Conservation (phyloP, 1,284 basidiomycete genomes). For the Meira miltonrushii region DNA sequence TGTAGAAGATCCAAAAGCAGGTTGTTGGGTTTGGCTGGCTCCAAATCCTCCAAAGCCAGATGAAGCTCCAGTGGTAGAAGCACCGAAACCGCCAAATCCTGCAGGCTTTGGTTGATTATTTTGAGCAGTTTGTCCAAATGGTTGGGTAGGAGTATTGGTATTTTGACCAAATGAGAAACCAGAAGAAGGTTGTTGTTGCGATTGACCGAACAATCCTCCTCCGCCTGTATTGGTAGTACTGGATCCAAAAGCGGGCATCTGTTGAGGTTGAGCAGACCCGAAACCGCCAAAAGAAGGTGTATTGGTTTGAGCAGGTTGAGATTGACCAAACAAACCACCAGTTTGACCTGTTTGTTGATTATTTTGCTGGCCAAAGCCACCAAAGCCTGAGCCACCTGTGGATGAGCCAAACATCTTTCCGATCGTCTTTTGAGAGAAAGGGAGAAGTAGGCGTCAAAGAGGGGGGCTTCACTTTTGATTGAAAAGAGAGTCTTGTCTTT, state of each 20-base stretch:
- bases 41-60: constrained; percentile 32
- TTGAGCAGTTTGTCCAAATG: constrained; percentile 29
- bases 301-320: constrained; percentile 22
- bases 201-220: constrained; percentile 9
- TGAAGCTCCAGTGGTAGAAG: constrained; percentile 11
- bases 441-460: neutral
- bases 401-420: constrained; percentile 12
- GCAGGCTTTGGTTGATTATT: constrained; percentile 20
- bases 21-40: constrained; percentile 12
- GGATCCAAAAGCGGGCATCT: no score
- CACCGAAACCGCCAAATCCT: constrained; percentile 40
- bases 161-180: constrained; percentile 37
- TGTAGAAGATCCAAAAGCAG: constrained; percentile 1
- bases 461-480: no score
- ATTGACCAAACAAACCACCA: constrained; percentile 47
- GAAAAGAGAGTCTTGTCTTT: no score
- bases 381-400: constrained; percentile 3
- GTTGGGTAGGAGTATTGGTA: constrained; percentile 26
- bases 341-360: constrained; percentile 33
- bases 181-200: constrained; percentile 20
- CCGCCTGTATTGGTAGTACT: constrained; percentile 6
- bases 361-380: constrained; percentile 14
- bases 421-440: no score
- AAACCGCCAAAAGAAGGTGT: constrained; percentile 1
- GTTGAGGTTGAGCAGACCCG: constrained; percentile 3